Evolutionary conservation across 345 rosid genomes (phyloP), one percentile per base, ranked within the genome.

Genomic region (Gossypium longicalyx): DNA sequence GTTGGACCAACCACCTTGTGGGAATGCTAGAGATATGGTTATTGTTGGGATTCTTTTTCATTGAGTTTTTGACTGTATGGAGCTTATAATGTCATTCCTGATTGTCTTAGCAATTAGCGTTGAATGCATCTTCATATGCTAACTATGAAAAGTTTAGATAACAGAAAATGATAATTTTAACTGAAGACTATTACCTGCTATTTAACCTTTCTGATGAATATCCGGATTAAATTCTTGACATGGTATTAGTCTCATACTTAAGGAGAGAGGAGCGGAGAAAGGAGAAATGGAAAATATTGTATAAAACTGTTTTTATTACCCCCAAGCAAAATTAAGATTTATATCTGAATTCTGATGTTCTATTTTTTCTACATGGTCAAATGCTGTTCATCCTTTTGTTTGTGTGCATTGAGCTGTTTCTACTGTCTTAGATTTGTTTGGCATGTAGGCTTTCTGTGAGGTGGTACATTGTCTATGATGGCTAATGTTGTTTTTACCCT

Each of bases 391-490:
- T 69, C 45, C 10, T 69, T 51, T 51, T 69, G 25, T 17, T 7
- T 69, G 23, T 27, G 72, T 69, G 23, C 23, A 16, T 51, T 20
- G 22, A 8, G 72, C 23, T 52, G 73, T 52, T 51, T 69, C 45
- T 52, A 27, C 60, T 11, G 16, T 69, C 73, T 69, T 17, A 16
- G 73, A 16, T 51, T 48, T 68, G 59, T 51, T 69, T 51, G 23
- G 72, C 45, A 51, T 51, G 25, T 17, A 4, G 44, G 23, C 16
- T 49, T 22, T 49, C 45, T 69, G 3, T 3, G 23, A 69, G 45
- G 59, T 16, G 19, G 23, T 49, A 17, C 17, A 60, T 19, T 69
- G 15, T 52, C 73, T 20, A 61, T 6, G 29, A 15, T 60, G 15
- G 56, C 23, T 73, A 19, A 73, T 49, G 23, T 16, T 63, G 57